A percentile compares a stretch with the other conserved stretches of the same genome.
Evolutionary conservation across 352 stramenopile species (phyloP).

Genomic region (Globisporangium abappressorium): DNA sequence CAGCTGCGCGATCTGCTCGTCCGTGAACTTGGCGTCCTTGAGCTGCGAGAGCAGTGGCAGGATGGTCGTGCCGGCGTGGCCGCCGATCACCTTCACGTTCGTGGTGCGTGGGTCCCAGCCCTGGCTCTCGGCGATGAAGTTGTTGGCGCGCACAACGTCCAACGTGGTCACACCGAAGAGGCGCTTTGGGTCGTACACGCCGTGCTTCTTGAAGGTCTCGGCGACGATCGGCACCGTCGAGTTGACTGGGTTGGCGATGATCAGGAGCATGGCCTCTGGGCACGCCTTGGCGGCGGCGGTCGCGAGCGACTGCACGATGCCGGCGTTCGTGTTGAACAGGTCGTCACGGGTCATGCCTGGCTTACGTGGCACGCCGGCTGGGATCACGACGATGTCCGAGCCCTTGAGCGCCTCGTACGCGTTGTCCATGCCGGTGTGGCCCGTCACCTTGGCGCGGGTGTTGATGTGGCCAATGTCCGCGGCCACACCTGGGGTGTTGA

Average conservation of each 20-base stretch:
- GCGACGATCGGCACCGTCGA: slow-evolving; percentile 99
- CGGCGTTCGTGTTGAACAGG: slow-evolving; percentile 95
- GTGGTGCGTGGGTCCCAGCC: slow-evolving; percentile 71
- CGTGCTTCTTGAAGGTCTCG: slow-evolving; percentile 96
- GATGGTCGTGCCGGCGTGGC: slow-evolving; percentile 99
- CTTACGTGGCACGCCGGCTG: slow-evolving; percentile 98
- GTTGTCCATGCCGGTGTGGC: slow-evolving; percentile 77
- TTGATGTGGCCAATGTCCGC: slow-evolving; percentile 96
- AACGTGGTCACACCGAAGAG: slow-evolving; percentile 98
- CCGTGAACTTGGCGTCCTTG: slow-evolving; percentile 88
- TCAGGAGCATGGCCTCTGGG: slow-evolving; percentile 94
- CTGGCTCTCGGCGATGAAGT: slow-evolving; percentile 88
- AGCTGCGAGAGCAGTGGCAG: slow-evolving; percentile 98
- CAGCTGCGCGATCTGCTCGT: slow-evolving; percentile 93
- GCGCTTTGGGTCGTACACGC: slow-evolving; percentile 96
- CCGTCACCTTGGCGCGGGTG: slow-evolving; percentile 73
- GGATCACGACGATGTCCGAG: slow-evolving; percentile 98
- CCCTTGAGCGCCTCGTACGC: slow-evolving; percentile 68
- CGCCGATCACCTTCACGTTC: slow-evolving; percentile 96
- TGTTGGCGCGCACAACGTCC: slow-evolving; percentile 97
- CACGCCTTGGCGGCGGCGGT: slow-evolving; percentile 93
- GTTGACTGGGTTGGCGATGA: slow-evolving; percentile 99
- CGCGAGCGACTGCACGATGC: slow-evolving; percentile 96
- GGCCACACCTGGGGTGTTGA: slow-evolving; percentile 97
- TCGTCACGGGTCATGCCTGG: slow-evolving; percentile 96